Base-by-base conservation (phyloP, 2,329 filamentous ascomycete species). In the Ophiocordyceps australis region DNA sequence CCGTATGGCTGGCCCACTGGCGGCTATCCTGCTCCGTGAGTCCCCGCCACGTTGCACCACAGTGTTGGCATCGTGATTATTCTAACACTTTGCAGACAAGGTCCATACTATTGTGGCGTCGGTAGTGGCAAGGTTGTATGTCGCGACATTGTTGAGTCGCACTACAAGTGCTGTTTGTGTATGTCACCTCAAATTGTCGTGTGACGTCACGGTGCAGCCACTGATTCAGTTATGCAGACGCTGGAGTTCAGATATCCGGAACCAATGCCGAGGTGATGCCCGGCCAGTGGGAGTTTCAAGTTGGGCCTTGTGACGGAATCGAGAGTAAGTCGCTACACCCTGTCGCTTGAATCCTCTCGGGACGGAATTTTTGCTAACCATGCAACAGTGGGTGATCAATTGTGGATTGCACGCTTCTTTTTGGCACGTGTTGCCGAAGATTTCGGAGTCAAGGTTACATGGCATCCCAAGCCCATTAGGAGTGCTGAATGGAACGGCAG, bases 211-310 rank as follows among this genome's bases (percentile, higher is more conserved):
- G 9, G 8, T 23, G 7, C 20, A 14, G 5, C 11, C 5, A 11
- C 29, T 22, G 17, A 20, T 12, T 5, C 8, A 8, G 16, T 3
- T 16, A 2, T 15, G 9, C 5, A 47, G 47, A 82, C 53, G 72
- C 86, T 32, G 76, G 78, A 32, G 67, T 98, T 57, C 74, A 85
- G 54, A 95, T 98, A 56, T 93, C 85, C 15, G 89, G 89, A 47
- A 95, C 89, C 62, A 98, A 98, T 57, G 89, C 89, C 38, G 89
- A 98, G 68, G 89, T 98, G 47, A 34, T 35, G 29, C 28, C 28
- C 36, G 83, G 79, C 32, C 86, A 94, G 58, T 95, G 86, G 86
- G 86, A 95, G 55, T 94, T 81, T 73, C 86, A 94, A 53, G 80
- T 94, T 43, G 86, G 86, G 30, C 86, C 86, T 36, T 92, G 81